Base-by-base conservation (phyloP, 805 yeast genomes). In the Blastobotrys muscicola region DNA sequence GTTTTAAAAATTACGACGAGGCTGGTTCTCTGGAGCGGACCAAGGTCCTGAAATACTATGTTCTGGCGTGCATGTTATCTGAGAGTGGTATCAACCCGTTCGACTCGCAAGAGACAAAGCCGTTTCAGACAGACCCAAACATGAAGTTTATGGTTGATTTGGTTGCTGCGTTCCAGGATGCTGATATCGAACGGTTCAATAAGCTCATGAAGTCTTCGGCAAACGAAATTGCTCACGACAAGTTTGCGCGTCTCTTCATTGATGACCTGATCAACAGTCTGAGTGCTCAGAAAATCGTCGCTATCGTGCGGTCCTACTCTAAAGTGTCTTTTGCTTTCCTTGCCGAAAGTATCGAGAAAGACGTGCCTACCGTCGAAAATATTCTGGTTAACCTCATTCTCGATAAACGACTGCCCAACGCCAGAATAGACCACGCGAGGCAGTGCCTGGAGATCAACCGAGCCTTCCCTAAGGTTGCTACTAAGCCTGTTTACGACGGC, bases 21-120 rank as follows among this genome's bases (percentile, higher is more conserved):
- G 70, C 80, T 32, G 90, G 87, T 11, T 79, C 79, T 48, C 71
- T 71, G 36, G 71, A 72, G 41, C 74, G 86, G 50, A 66, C 76
- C 10, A 66, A 66, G 33, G 74, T 80, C 3, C 65, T 85, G 49
- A 75, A 75, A 49, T 79, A 77, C 59, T 69, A 80, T 44, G 76
- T 80, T 2, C 55, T 85, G 14, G 72, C 80, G 20, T 74, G 82
- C 4, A 62, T 82, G 40, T 64, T 85, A 36, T 55, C 72, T 9
- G 62, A 64, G 41, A 69, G 77, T n/a, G 80, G 78, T 43, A 74
- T 82, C 43, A 78, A 80, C 53, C 85, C 85, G 1, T 81, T 82
- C 52, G 82, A 79, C 49, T 75, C 85, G 0, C 83, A 78, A 54
- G 90, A 82, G 58, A 78, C 84, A 1, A 72, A 71, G 52, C 74